Evolutionary conservation across 441 rosid genomes (phyloP).

Genomic region (Aquilaria agallochum): DNA sequence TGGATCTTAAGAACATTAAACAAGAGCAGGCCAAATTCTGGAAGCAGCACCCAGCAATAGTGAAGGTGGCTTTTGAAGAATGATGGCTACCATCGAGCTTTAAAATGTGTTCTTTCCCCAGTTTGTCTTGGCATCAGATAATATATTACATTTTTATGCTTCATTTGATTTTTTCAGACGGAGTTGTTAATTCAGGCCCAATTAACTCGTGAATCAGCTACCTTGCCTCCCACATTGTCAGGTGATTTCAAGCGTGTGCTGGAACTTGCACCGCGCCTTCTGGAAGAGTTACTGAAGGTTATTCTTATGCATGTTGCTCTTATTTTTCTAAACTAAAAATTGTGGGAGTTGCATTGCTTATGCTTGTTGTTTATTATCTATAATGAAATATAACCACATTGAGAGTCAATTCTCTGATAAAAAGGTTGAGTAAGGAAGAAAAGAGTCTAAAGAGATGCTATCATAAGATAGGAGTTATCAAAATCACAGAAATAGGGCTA

Average conservation of each 20-base stretch:
- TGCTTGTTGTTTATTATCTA: no score
- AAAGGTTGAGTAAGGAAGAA: no score
- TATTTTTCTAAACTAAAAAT: neutral
- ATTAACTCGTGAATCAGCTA: constrained; percentile 72
- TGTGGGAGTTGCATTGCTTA: no score
- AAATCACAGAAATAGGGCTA: no score
- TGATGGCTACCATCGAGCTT: constrained; percentile 7
- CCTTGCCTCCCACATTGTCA: constrained; percentile 72
- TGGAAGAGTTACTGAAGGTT: constrained; percentile 98
- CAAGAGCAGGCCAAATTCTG: constrained; percentile 99
- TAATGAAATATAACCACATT: no score
- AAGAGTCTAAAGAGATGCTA: no score
- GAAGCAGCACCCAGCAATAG: constrained; percentile 98
- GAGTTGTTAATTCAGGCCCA: constrained; percentile 99
- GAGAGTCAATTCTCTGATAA: no score
- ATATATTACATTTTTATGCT: constrained; percentile 9
- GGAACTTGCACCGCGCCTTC: constrained; percentile 96
- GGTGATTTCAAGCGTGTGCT: constrained; percentile 87
- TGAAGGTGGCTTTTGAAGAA: constrained; percentile 53
- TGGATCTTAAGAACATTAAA: constrained; percentile 94
- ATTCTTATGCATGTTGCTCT: constrained; percentile 4
- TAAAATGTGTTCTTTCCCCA: constrained; percentile 6
- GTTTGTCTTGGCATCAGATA: neutral
- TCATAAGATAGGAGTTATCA: no score
- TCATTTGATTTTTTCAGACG: constrained; percentile 47